Conservation (phyloP, 768 basidiomycete genomes). For the Terana coerulea region DNA sequence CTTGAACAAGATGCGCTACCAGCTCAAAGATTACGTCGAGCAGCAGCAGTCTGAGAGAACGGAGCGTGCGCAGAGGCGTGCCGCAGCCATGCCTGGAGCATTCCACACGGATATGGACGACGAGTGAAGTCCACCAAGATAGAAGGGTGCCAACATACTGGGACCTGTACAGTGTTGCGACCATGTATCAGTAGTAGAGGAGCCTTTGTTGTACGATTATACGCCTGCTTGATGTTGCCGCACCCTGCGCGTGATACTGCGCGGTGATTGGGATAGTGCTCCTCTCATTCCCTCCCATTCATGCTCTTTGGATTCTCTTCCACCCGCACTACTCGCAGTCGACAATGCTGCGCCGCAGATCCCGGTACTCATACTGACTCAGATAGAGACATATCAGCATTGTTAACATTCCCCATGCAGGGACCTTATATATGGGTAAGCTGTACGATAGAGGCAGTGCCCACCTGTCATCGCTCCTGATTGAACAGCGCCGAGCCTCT, state of each 20-base stretch:
- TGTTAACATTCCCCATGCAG: too few species aligned
- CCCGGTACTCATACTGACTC: too few species aligned
- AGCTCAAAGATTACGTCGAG: slow-evolving; percentile 74
- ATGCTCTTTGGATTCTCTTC: too few species aligned
- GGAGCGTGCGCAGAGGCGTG: slow-evolving; percentile 19
- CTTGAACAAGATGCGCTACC: slow-evolving; percentile 61
- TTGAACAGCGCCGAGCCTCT: neutral
- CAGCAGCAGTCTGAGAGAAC: slow-evolving; percentile 37
- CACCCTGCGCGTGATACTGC: too few species aligned
- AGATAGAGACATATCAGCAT: too few species aligned
- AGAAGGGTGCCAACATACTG: neutral
- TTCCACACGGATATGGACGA: slow-evolving; percentile 12
- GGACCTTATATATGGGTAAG: too few species aligned
- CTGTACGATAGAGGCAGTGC: too few species aligned
- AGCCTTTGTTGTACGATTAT: neutral
- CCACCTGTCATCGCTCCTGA: neutral
- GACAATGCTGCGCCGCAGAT: slow-evolving; percentile 12
- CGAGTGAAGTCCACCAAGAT: neutral
- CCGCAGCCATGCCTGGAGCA: slow-evolving; percentile 18
- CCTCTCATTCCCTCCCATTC: too few species aligned
- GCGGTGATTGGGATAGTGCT: too few species aligned
- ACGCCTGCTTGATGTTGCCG: too few species aligned
- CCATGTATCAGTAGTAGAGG: slow-evolving; percentile 2
- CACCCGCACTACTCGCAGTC: too few species aligned
- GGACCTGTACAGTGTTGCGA: neutral